Evolutionary conservation across 2,329 filamentous ascomycete species (phyloP), one percentile per base, ranked within the genome.

Genomic region (Calycina herbarum): DNA sequence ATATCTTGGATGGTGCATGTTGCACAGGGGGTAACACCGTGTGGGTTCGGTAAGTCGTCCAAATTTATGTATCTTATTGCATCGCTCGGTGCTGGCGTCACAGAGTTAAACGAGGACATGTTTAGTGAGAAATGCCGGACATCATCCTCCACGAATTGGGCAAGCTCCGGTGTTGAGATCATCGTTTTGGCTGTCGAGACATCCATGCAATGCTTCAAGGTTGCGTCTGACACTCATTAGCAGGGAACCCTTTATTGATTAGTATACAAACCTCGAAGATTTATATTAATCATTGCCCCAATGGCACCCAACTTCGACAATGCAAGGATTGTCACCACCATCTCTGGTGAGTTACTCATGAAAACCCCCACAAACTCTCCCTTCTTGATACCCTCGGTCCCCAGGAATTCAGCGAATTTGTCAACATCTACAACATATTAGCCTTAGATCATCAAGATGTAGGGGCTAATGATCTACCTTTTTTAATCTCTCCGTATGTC

Each of bases 321-420:
- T 0, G 81, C 81, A 57, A 80, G 76, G 15, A 79, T 73, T 1
- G 74, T 73, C 20, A 82, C 74, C 1, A 82, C 76, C 79, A 83
- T 82, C 67, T 83, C 81, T 0, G 80, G 81, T 0, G 80, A 82
- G 67, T 83, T 83, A 13, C 76, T 79, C 59, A 77, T 81, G 72
- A 81, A 83, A 1, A 83, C 76, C 4, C 77, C 80, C 17, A 83
- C 77, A 57, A 77, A 78, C 65, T 82, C 80, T 1, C 78, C 78
- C 0, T 75, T 62, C 33, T 72, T 70, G 15, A 82, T 71, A 10
- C 75, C 78, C 61, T 77, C 74, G 4, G 69, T 70, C 61, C 78
- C 75, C 31, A 83, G 71, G 31, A 80, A 72, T 15, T 77, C 76
- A n/a, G 80, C 80, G 63, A 82, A 73, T 59, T 77, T 76, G 66